phyloP scores from a whole-genome alignment of 257 asterid genomes.

The Nicotiana attenuata region DNA sequence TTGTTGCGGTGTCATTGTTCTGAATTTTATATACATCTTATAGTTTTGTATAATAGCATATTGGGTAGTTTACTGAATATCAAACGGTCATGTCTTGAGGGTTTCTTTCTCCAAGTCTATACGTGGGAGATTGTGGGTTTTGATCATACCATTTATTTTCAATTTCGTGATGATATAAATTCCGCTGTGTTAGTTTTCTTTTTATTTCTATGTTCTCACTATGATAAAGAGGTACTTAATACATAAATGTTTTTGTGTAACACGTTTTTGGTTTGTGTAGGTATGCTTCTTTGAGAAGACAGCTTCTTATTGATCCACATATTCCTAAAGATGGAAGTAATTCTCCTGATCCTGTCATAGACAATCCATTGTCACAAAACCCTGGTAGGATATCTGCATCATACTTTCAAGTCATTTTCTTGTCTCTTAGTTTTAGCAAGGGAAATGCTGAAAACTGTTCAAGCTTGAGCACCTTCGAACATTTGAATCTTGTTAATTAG shows the following conservation, averaged over 20 bases:
- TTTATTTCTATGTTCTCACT: background rate
- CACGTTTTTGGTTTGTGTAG: constrained; percentile 24
- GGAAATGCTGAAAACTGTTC: background rate
- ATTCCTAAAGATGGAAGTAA: constrained; percentile 64
- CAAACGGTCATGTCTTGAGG: background rate
- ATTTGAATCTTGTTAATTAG: background rate
- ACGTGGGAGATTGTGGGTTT: background rate
- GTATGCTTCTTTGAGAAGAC: constrained; percentile 86
- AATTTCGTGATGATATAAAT: background rate
- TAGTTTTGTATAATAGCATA: background rate
- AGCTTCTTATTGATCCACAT: constrained; percentile 83
- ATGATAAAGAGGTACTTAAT: background rate
- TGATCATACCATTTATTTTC: background rate
- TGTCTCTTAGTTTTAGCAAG: background rate
- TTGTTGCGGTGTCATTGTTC: background rate
- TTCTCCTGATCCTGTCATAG: constrained; percentile 76
- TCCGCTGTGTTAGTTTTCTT: background rate
- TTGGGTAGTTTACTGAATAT: background rate
- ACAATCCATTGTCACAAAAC: constrained; percentile 88
- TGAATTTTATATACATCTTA: background rate
- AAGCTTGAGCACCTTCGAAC: background rate
- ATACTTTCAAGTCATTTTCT: background rate
- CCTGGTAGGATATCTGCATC: constrained; percentile 51
- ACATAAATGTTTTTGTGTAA: background rate
- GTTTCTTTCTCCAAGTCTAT: background rate